Base-by-base conservation (phyloP, 176 grass and related monocot genomes). In the Dactylis glomerata region DNA sequence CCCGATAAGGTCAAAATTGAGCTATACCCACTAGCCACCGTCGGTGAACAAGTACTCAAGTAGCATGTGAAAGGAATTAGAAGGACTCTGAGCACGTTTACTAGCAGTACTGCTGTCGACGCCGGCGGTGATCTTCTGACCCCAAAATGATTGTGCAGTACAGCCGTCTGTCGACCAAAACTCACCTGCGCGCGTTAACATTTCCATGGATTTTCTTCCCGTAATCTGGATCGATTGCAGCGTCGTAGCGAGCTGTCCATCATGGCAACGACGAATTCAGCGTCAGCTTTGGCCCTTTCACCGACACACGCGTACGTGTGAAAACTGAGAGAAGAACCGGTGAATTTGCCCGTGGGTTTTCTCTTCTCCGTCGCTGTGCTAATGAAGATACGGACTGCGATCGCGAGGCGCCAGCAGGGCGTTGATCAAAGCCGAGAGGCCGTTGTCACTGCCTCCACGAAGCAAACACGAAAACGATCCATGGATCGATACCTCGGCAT, bases 391-490 rank as follows among this genome's bases (percentile, higher is more conserved):
- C 4, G 3, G 28, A 64, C 5, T 0, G 62, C 17, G 16, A 36
- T 1, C 2, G 62, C 3, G 5, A 36, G 31, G 31, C 8, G 32
- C 16, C 24, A 28, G 24, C 57, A 59, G 24, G n/a, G 57, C 57
- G 57, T 58, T 10, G 3, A 23, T 58, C 56, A 62, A 16, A 63
- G 19, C 17, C 3, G 19, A 45, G 50, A 56, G 11, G n/a, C 59
- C 65, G 19, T 13, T 64, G 67, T 67, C 87, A 8, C 66, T 26
- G 75, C 66, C 13, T 59, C 81, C 12, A 44, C 67, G 38, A 61
- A 49, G 78, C 73, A 65, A 32, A 80, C 19, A 80, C 54, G 88
- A 86, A 85, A 86, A 78, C 73, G 73, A 86, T 49, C 26, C 76
- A 8, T 26, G 5, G 22, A 31, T 10, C 34, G n/a, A 10, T 41